A percentile compares a stretch with the other conserved stretches of the same genome.
phyloP scores from a whole-genome alignment of 176 grass and related monocot species.

The Alloteropsis semialata region DNA sequence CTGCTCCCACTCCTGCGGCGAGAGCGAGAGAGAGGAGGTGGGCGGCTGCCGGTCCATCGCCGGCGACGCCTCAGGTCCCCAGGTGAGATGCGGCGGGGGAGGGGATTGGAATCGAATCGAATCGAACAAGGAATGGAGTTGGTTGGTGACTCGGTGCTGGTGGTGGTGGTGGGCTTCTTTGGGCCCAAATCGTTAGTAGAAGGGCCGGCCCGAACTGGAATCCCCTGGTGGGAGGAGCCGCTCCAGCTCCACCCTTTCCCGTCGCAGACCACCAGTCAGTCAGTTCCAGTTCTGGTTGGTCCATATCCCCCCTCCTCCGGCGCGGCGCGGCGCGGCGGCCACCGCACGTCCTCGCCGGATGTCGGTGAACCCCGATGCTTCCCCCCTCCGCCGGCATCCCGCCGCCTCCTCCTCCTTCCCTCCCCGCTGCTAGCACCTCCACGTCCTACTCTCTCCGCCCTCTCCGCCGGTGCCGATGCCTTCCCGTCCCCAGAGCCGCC shows the following conservation, averaged over 20 bases:
- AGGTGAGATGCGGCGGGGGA: neutral
- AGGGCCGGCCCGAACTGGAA: neutral
- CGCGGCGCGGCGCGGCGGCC: neutral
- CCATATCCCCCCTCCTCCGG: neutral
- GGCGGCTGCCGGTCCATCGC: constrained; percentile 55
- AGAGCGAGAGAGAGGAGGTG: constrained; percentile 48
- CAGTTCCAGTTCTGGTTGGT: no score
- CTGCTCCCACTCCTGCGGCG: constrained; percentile 64
- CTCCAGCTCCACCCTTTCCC: neutral
- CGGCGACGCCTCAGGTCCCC: constrained; percentile 34
- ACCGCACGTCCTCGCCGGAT: constrained; percentile 31
- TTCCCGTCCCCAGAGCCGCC: neutral
- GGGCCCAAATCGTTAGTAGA: neutral
- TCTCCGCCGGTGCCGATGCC: constrained; percentile 1
- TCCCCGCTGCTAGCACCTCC: constrained; percentile 3
- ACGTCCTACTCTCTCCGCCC: neutral
- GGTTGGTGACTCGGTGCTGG: neutral
- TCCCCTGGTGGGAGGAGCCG: neutral
- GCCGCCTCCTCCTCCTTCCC: neutral
- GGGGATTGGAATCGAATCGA: no score
- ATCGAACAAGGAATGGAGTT: no score
- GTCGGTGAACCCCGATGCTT: constrained; percentile 54
- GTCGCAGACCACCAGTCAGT: no score
- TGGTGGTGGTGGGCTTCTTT: neutral
- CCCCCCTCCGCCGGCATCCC: constrained; percentile 37